Conservation (phyloP, 768 basidiomycete species). For the Russula compacta region DNA sequence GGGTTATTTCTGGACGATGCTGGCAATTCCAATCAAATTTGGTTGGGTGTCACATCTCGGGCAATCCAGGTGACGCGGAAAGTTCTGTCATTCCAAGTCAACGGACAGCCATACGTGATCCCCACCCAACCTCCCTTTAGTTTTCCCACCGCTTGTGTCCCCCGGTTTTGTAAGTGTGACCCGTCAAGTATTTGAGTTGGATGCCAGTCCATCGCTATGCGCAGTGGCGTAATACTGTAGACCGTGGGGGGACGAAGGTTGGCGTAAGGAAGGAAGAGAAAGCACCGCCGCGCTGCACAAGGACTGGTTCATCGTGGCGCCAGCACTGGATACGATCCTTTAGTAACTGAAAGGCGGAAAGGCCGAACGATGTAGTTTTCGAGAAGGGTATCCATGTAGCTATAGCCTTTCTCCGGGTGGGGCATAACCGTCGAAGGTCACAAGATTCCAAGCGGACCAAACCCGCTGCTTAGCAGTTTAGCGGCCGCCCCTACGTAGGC, state of each 20-base stretch:
- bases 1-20: not conserved
- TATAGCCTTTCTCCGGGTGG: not conserved
- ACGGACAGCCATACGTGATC: not conserved
- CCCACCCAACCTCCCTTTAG: not conserved
- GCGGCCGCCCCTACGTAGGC: slow-evolving; percentile 4
- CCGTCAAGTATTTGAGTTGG: not conserved
- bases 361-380: not conserved
- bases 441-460: not conserved
- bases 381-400: not conserved
- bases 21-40: not conserved
- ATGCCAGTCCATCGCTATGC: not conserved
- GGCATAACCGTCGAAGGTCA: not conserved
- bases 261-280: not conserved
- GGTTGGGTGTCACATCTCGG: not conserved
- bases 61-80: not conserved
- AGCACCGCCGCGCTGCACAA: not conserved
- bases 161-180: not conserved
- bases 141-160: not conserved
- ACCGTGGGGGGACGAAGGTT: not conserved
- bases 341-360: not conserved
- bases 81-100: not conserved
- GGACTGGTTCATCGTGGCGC: not conserved
- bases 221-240: not conserved
- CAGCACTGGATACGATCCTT: not conserved
- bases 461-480: not conserved